Evolutionary conservation across 2,329 filamentous ascomycete species (phyloP), one percentile per base, ranked within the genome.

Genomic region (Ophiostoma fasciatum): DNA sequence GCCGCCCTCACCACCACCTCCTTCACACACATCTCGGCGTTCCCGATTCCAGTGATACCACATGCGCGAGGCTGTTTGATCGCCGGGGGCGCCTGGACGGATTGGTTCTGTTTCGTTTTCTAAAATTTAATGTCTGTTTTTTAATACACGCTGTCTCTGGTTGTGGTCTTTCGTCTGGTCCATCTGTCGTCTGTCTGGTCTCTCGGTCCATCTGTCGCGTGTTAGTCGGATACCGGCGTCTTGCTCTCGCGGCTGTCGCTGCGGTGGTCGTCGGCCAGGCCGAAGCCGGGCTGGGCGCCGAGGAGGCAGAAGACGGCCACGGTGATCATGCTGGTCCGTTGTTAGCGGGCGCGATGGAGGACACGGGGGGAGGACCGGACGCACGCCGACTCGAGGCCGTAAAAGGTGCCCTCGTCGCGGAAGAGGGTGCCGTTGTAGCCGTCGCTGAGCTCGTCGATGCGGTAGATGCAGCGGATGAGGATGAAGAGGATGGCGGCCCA

Each of bases 361-460:
- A 19, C 8, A 23, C 2, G 5, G 13, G 12, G n/a, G 13, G 21
- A 28, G 11, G 22, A n/a, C n/a, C n/a, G n/a, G n/a, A 43, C 39
- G 28, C 40, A 61, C 59, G 57, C 56, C 51, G 64, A 66, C 54
- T 74, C 69, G 0, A 74, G 55, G 0, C 53, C 63, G 42, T 72
- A 70, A 42, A 74, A 73, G 3, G 66, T 48, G 0, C 50, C 52
- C 47, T 74, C 53, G 28, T 72, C 48, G 5, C 56, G 56, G 28
- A 77, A 68, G 37, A 78, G 51, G 6, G 58, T 50, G 0, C 71
- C 74, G 19, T 51, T 48, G 58, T 74, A 81, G 2, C 76, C 76
- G 27, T 74, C 58, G 42, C 66, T 70, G 41, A 81, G 52, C 54
- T 82, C 77, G 9, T 71, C 71, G 28, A 78, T 71, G 36, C 77